Percentiles rank a stretch among this genome's conserved stretches.
These are phyloP conservation scores for Flaveria ramosissima DNA, from an alignment of 129 eudicot genomes.

Conservation along the genomic window DNA sequence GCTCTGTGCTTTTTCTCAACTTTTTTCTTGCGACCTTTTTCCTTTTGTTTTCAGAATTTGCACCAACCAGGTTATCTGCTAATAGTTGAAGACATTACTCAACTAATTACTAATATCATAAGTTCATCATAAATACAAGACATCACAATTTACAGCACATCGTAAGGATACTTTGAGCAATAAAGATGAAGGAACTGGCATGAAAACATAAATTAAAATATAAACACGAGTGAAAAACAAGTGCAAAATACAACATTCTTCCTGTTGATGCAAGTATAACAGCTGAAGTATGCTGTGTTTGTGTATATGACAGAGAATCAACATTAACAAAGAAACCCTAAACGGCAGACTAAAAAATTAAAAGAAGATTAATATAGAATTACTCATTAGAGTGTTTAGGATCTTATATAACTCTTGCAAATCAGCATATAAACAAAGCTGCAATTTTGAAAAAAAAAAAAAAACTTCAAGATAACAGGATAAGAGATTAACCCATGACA, in stretches of 20 bases:
- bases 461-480: background rate
- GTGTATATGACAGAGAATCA: background rate
- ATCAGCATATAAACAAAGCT: background rate
- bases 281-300: background rate
- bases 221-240: background rate
- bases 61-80: constrained; percentile 22
- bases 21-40: constrained; percentile 32
- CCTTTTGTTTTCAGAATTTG: constrained; percentile 32
- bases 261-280: background rate
- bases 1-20: constrained; percentile 24
- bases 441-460: background rate
- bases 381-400: background rate
- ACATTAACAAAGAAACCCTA: background rate
- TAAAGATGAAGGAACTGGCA: background rate
- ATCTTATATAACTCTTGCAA: background rate
- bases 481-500: background rate
- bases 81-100: constrained; percentile 1
- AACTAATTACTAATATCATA: constrained; percentile 3
- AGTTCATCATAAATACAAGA: background rate
- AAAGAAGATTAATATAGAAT: background rate
- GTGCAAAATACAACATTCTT: background rate
- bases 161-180: background rate
- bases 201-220: background rate
- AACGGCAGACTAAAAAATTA: background rate
- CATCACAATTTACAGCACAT: background rate